Evolutionary conservation across 129 eudicot species (phyloP).

Genomic region (Tanacetum coccineum): DNA sequence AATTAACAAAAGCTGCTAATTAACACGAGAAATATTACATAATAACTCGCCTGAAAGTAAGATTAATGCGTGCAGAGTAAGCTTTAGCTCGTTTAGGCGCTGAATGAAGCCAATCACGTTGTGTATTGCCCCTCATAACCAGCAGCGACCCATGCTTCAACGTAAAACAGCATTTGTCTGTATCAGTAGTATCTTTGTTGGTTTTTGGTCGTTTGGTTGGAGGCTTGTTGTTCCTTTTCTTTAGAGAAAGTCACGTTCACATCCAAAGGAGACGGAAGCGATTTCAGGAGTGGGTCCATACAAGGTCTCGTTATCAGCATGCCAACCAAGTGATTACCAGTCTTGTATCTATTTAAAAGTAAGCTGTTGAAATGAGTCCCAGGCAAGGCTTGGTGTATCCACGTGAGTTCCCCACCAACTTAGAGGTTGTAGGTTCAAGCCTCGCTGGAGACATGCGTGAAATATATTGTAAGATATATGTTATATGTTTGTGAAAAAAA

Average conservation of each 20-base stretch:
- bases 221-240: constrained; percentile 49
- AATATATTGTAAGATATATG: no score
- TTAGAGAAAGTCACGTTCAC: constrained; percentile 91
- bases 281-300: constrained; percentile 80
- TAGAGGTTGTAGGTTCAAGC: no score
- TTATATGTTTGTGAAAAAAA: no score
- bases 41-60: constrained; percentile 72
- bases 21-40: no score
- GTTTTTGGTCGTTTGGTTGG: constrained; percentile 55
- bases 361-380: constrained; percentile 76
- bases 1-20: no score
- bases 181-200: constrained; percentile 1
- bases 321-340: constrained; percentile 93
- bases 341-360: constrained; percentile 76
- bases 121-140: constrained; percentile 84
- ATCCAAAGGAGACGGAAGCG: no score
- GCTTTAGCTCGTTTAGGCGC: constrained; percentile 87
- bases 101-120: constrained; percentile 92
- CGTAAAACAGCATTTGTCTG: constrained; percentile 45
- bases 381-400: constrained; percentile 68
- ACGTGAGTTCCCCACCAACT: no score
- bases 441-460: no score
- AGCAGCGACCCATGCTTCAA: constrained; percentile 81
- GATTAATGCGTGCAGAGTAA: constrained; percentile 60
- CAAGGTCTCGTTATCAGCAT: constrained; percentile 84